Base-by-base conservation (phyloP, 2,329 filamentous ascomycete genomes). In the Botrytis tulipae region DNA sequence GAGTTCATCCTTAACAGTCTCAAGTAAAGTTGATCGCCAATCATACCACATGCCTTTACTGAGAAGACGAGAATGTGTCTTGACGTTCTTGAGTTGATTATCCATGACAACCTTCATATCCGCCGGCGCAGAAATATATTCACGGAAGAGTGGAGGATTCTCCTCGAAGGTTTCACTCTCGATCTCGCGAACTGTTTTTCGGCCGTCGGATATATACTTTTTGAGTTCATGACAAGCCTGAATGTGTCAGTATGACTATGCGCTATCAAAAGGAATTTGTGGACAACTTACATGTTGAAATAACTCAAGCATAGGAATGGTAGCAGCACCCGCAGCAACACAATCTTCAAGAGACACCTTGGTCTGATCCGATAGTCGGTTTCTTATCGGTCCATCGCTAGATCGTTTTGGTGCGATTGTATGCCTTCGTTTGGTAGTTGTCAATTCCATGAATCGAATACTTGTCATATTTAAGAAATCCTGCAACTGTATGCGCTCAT, bases 21-120 rank as follows among this genome's bases (percentile, higher is more conserved):
- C 87, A 44, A 93, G 90, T 37, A 98, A 87, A 79, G 96, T 95
- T 87, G 93, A 95, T 59, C 96, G 91, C 96, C 96, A 99, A 80
- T 95, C 92, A 81, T 99, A 99, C 96, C 96, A 99, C 85, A 96
- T 95, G 73, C 93, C 94, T 81, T 98, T 98, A 84, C 95, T 98
- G 70, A 95, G 86, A 22, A 98, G 87, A 40, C 96, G 89, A 25
- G 95, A 94, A 81, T 97, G 93, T 0, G 94, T 95, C 85, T 98
- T 98, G 82, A 97, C 92, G 80, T 98, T 98, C 82, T 97, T 96
- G 86, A 99, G 96, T 81, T 98, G 95, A 77, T 93, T 96, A 83
- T 99, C 95, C 91, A 99, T 97, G 70, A 97, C 87, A 5, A 89
- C 84, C 79, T 93, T 94, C 80, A 97, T 90, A 75, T 97, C 93